Evolutionary conservation across 345 rosid species (phyloP), one percentile per base, ranked within the genome.

Genomic region (Crucihimalaya himalaica): DNA sequence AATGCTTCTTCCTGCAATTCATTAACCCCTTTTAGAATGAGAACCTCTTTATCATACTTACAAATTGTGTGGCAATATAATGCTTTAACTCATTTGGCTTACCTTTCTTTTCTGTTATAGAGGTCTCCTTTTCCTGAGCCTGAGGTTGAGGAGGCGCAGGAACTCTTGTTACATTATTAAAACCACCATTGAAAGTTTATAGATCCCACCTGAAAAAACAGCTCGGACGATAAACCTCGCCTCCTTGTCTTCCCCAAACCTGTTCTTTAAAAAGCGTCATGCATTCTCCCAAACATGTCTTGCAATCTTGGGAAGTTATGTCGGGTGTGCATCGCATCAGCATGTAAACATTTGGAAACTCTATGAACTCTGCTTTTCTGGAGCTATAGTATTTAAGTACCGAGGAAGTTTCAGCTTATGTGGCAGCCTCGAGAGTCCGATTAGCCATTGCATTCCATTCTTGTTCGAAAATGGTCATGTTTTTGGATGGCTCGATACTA

Each of bases 291-390:
- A 85, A 56, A 48, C 89, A 85, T 29, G 0, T 0, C 4, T 12
- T 46, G 10, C 86, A 85, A 37, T 73, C 72, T 12, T 27, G 48
- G 32, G 32, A 47, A 0, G 82, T 71, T 19, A 85, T 4, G 47
- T 87, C 91, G 1, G 89, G 84, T 20, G 80, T 74, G 63, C 91
- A 85, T 42, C 80, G 84, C 78, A 71, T 70, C 18, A 85, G 13
- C 2, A 77, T 75, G 61, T 74, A 80, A 11, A 79, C 72, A 2
- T 35, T 82, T 0, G 39, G 23, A n/a, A 2, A 46, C n/a, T 21
- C 16, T 1, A 59, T 37, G 7, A 66, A 7, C 8, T 25, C 58
- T 0, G 75, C 68, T 40, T 72, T 57, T 2, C 40, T 81, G 8
- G 77, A 68, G 4, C 79, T 81, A 66, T 48, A 83, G 28, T 68